A percentile compares a stretch with the other conserved stretches of the same genome.
Conservation (phyloP, 768 basidiomycete species). For the Mycena vitilis region DNA sequence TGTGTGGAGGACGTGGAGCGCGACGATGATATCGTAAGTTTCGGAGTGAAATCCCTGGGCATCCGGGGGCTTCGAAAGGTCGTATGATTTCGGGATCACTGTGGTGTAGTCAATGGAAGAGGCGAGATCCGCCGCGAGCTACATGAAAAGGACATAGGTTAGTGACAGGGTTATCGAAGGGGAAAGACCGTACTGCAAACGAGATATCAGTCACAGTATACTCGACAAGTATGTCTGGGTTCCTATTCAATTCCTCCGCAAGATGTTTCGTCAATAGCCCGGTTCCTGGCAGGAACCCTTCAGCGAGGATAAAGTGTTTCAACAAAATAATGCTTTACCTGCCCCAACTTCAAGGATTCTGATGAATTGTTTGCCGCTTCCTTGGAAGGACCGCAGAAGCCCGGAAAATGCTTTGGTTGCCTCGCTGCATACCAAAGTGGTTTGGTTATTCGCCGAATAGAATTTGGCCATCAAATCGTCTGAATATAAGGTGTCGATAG, state of each 20-base stretch:
- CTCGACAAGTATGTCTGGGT: constrained; percentile 1
- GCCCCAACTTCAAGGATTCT: constrained; percentile 24
- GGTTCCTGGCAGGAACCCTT: background rate
- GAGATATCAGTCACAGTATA: constrained; percentile 25
- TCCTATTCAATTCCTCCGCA: constrained; percentile 3
- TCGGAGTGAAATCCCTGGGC: constrained; percentile 1
- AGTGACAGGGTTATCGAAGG: background rate
- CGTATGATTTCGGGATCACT: constrained; percentile 16
- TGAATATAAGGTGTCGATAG: constrained; percentile 3
- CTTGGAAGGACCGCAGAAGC: constrained; percentile 1
- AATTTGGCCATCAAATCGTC: constrained; percentile 12
- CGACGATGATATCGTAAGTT: constrained; percentile 13
- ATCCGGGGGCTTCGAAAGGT: constrained; percentile 9
- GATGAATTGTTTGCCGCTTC: constrained; percentile 1
- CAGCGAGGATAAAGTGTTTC: background rate
- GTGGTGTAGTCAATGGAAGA: background rate
- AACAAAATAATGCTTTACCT: background rate
- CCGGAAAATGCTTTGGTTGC: background rate
- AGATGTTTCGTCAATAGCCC: constrained; percentile 12
- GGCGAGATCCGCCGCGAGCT: too few species aligned
- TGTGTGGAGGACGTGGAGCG: constrained; percentile 20
- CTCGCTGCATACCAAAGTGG: background rate
- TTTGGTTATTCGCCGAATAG: background rate
- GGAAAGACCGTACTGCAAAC: background rate
- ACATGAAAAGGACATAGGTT: too few species aligned